Base-by-base conservation (phyloP, 2,329 filamentous ascomycete genomes). In the Colletotrichum theobromicola region DNA sequence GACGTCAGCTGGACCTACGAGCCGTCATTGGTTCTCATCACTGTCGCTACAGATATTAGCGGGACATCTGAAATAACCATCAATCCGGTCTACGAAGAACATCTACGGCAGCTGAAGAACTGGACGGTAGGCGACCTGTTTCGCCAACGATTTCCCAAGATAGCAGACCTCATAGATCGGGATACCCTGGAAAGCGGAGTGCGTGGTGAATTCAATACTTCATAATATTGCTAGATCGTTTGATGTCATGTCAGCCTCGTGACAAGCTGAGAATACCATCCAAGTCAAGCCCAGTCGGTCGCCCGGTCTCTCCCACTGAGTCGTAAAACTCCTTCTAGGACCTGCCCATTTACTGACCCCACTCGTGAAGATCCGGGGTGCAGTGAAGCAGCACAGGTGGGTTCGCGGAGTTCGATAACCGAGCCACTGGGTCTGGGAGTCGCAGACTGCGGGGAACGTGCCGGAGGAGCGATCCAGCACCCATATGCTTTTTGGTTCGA, bases 1-100 rank as follows among this genome's bases (percentile, higher is more conserved):
- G 76, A 76, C 32, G 68, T 82, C 24, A 80, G 79, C 67, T 82
- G 81, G 80, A 78, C 79, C 0, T 82, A 81, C 34, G 79, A 82
- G 55, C 79, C 79, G 9, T 75, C 77, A 1, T 77, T 79, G 7
- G 79, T 81, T 4, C 75, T 82, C 2, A 67, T 82, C 12, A 68
- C 74, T 10, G 37, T 37, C 13, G 63, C 63, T 18, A 34, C 35
- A 4, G 63, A 37, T 26, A 24, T 28, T 3, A 12, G 18, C 16
- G 35, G 3, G 4, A n/a, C 16, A 7, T 55, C 72, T 2, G 76
- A 79, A 21, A 76, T 78, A 13, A 71, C 74, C 4, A 80, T 80
- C 28, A 82, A 82, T 66, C 81, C 81, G 2, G 78, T 82, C 18
- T 82, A 79, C 67, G 79, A 82, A 53, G 78, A 82, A 60, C 80